Conservation (phyloP, 805 yeast species). For the Cyberlindnera subsufficiens region DNA sequence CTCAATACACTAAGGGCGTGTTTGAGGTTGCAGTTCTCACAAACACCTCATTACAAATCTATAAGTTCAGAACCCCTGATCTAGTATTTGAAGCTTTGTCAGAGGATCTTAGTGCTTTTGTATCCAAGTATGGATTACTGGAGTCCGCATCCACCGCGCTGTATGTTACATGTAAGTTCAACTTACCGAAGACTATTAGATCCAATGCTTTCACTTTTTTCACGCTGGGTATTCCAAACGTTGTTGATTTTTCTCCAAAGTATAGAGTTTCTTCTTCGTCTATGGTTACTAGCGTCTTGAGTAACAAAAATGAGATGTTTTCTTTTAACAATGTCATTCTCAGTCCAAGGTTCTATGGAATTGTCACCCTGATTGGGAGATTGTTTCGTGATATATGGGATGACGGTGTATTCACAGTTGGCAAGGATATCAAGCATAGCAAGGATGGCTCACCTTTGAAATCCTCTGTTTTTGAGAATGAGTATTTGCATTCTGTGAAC, state of each 20-base stretch:
- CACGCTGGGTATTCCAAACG: conserved; percentile 36
- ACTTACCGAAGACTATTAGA: conserved; percentile 46
- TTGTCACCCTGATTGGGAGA: conserved; percentile 72
- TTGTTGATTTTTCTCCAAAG: conserved; percentile 36
- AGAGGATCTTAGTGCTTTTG: conserved; percentile 65
- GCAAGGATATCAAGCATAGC: conserved; percentile 26
- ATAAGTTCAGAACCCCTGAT: conserved; percentile 75
- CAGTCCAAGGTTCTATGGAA: conserved; percentile 89
- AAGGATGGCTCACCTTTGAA: conserved; percentile 26
- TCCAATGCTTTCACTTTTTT: conserved; percentile 38
- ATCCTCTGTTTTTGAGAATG: conserved; percentile 33
- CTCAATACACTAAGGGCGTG: conserved; percentile 67
- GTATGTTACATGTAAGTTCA: conserved; percentile 73
- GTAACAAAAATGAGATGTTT: conserved; percentile 17
- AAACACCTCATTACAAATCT: conserved; percentile 67
- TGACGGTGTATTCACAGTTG: conserved; percentile 51
- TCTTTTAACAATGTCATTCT: conserved; percentile 73
- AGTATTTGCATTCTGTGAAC: conserved; percentile 31
- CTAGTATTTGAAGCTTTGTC: conserved; percentile 64
- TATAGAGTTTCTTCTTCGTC: conserved; percentile 24
- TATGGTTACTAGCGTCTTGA: conserved; percentile 15
- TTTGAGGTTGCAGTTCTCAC: conserved; percentile 80
- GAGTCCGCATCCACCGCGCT: conserved; percentile 90
- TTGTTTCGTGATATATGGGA: conserved; percentile 78
- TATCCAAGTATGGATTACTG: conserved; percentile 74